Base-by-base conservation (phyloP, 805 yeast genomes). In the Isabelozyma rhagii region DNA sequence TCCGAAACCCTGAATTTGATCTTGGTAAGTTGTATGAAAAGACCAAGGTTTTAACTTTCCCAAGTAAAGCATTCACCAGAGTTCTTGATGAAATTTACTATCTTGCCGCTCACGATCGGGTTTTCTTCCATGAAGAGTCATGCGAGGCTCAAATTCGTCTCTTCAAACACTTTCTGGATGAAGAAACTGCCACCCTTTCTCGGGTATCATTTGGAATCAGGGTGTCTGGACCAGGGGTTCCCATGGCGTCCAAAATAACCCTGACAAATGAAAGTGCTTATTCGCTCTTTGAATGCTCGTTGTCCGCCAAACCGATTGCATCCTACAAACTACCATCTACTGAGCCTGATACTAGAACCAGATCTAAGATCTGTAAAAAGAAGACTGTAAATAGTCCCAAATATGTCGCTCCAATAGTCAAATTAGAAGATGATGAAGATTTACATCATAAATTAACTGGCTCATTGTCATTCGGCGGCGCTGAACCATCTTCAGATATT, bases 1-100 rank as follows among this genome's bases (percentile, higher is more conserved):
- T 74, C 5, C 46, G 65, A 18, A 57, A 61, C 48, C 58, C 57
- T 1, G 46, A 43, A 2, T 48, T 58, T 43, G 41, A 48, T 8
- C 8, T 46, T 60, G 43, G 53, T 47, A 48, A 34, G 40, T 8
- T 48, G 54, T 17, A 52, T 61, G 6, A 41, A 46, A 31, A 39
- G 14, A 39, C 15, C 8, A 3, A 15, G 44, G 4, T 15, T 8
- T 13, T 44, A 39, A n/a, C 39, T 39, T 10, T 21, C 41, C 46
- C 44, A 31, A n/a, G n/a, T 13, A 14, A 31, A 27, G 2, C 43
- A n/a, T 34, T 36, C 28, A 25, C 41, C 9, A 48, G 47, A 8
- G 39, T 65, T 6, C 47, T 67, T n/a, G 56, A 60, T 43, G 72
- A 66, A 48, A 25, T 65, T 8, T 65, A 58, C 45, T 66, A 66